Evolutionary conservation across 306 rosid genomes (phyloP), one percentile per base, ranked within the genome.

Genomic region (Quercus variabilis): DNA sequence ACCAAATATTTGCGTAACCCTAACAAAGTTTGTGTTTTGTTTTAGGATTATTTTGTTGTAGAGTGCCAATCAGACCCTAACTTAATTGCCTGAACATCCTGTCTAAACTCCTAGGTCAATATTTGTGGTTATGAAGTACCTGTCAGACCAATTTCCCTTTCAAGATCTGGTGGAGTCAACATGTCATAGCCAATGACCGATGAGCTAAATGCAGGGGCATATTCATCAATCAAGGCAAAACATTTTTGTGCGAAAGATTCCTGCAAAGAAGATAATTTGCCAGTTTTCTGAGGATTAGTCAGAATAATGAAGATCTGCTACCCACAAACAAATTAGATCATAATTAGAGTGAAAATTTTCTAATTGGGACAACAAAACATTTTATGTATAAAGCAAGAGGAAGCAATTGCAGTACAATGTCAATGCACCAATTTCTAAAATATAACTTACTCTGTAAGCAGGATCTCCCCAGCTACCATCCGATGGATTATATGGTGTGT

Each of bases 81-180:
- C 13, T 59, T 11, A 23, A 5, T 23, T 10, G 67, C 19, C 28
- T 23, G 41, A 63, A 63, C 5, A 15, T 26, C 41, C 64, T 63
- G 69, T n/a, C 20, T 1, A 28, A 63, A 28, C 30, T 63, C 69
- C 41, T 63, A 63, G 21, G 20, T 2, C 30, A 25, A 59, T 14
- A 59, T 23, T 23, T 23, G 67, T 21, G 57, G 49, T 57, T 58
- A 58, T 15, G 1, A 70, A 57, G 76, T 85, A 94, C 98, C 98
- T 75, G 97, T 94, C 83, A 94, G 81, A 76, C 97, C 97, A 19
- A 94, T 78, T 88, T 92, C 95, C 88, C 92, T 88, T 84, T 94
- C 98, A 69, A 94, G 98, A 77, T 94, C 98, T 68, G 97, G 98
- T 4, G 98, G 98, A 21, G 98, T 92, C 84, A 94, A 83, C 98